These are phyloP conservation scores for Pestalotiopsis sp. DNA, from an alignment of 2,329 filamentous ascomycete species.

Conservation along the genomic window DNA sequence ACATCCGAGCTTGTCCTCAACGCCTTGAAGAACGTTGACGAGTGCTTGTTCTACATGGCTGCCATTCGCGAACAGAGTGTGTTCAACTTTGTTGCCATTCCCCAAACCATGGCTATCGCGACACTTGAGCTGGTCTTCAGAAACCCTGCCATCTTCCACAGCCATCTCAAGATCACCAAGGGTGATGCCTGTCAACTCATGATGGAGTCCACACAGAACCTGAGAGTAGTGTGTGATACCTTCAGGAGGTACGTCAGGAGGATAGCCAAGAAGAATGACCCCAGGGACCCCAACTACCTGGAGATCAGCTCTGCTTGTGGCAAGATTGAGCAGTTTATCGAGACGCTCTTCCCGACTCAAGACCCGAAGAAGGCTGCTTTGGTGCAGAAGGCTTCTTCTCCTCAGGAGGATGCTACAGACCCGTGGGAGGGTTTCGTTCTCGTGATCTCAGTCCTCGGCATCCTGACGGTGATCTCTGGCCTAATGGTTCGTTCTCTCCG, in stretches of 20 bases:
- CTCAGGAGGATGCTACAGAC: constrained; percentile 40
- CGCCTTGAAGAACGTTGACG: constrained; percentile 82
- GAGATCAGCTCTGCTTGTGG: constrained; percentile 90
- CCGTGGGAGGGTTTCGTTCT: constrained; percentile 68
- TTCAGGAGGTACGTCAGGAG: constrained; percentile 78
- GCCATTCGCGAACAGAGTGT: constrained; percentile 94
- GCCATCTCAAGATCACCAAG: constrained; percentile 95
- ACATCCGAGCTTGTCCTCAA: constrained; percentile 94
- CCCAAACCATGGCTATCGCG: constrained; percentile 95
- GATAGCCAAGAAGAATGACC: constrained; percentile 94
- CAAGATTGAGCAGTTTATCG: constrained; percentile 95
- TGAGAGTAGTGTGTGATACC: constrained; percentile 76
- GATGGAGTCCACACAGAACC: constrained; percentile 89
- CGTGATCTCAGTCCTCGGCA: constrained; percentile 64
- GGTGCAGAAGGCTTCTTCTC: constrained; percentile 35
- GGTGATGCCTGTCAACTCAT: constrained; percentile 91
- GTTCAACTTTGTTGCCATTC: constrained; percentile 98
- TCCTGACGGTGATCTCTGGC: constrained; percentile 71
- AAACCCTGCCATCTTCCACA: constrained; percentile 83
- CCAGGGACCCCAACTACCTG: constrained; percentile 87
- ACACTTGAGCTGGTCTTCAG: constrained; percentile 91
- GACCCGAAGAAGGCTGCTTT: constrained; percentile 63
- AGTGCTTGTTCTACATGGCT: constrained; percentile 97
- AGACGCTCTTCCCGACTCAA: constrained; percentile 87
- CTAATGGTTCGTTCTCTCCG: constrained; percentile 70